These are phyloP conservation scores for Trichoderma sp. DNA, from an alignment of 2,329 filamentous ascomycete genomes.

Conservation along the genomic window DNA sequence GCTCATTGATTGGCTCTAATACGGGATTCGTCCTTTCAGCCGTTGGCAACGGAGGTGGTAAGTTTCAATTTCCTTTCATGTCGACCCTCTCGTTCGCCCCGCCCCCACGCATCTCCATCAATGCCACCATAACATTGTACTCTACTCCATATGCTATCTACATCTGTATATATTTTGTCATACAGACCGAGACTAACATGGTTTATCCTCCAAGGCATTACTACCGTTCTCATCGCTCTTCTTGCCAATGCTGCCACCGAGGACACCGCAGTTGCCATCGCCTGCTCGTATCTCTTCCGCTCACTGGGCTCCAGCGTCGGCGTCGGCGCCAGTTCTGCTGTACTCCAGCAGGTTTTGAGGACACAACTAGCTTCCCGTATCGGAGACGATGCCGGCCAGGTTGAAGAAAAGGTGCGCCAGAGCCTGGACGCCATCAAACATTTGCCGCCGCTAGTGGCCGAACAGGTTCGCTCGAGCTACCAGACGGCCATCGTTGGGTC, in stretches of 20 bases:
- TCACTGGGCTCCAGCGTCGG: conserved; percentile 75
- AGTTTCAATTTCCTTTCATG: conserved; percentile 14
- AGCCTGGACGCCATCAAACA: conserved; percentile 67
- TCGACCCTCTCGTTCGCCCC: not conserved
- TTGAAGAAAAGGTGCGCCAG: conserved; percentile 67
- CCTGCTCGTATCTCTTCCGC: conserved; percentile 78
- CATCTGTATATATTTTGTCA: not conserved
- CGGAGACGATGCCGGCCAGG: conserved; percentile 59
- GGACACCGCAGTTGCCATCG: conserved; percentile 73
- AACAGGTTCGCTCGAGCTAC: conserved; percentile 65
- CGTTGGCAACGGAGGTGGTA: conserved; percentile 40
- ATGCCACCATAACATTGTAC: not conserved
- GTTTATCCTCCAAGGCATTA: conserved; percentile 50
- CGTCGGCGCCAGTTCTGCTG: conserved; percentile 67
- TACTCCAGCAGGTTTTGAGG: conserved; percentile 68
- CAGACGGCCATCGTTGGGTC: conserved; percentile 45
- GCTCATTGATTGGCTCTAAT: conserved; percentile 32
- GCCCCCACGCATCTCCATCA: not conserved
- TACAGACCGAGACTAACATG: not conserved
- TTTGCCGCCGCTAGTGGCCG: conserved; percentile 58
- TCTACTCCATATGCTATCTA: not conserved
- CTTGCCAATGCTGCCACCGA: conserved; percentile 65
- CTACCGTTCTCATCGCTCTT: conserved; percentile 68
- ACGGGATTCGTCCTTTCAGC: conserved; percentile 54
- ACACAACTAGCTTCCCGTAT: conserved; percentile 53